These are phyloP conservation scores for Auricularia sp. DNA, from an alignment of 768 basidiomycete genomes.

Conservation along the genomic window DNA sequence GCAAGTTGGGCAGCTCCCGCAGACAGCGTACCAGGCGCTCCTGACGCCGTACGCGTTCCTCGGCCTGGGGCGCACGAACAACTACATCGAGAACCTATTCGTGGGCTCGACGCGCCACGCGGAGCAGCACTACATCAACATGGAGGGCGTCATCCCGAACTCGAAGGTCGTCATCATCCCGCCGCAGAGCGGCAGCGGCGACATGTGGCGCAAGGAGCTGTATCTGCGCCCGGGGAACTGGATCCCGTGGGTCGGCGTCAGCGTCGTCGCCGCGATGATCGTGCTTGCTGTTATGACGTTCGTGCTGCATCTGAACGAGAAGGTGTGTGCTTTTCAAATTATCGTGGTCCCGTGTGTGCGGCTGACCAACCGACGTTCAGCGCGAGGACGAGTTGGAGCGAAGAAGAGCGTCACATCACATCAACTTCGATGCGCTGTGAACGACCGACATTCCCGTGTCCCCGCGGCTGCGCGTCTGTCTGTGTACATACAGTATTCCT, in stretches of 20 bases:
- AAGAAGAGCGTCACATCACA: constrained; percentile 81
- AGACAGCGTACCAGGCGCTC: constrained; percentile 85
- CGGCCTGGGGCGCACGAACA: constrained; percentile 94
- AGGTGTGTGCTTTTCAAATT: constrained; percentile 37
- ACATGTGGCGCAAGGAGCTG: constrained; percentile 73
- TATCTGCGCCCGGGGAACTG: constrained; percentile 92
- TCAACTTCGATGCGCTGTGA: constrained; percentile 93
- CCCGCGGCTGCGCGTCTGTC: too few species aligned
- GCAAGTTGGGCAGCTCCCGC: constrained; percentile 89
- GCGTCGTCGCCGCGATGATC: constrained; percentile 62
- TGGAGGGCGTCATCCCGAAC: constrained; percentile 97
- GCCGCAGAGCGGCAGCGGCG: constrained; percentile 30
- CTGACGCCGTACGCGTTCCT: constrained; percentile 92
- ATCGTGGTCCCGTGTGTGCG: constrained; percentile 3
- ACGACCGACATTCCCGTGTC: constrained; percentile 8
- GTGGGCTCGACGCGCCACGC: constrained; percentile 81
- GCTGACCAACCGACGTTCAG: constrained; percentile 29
- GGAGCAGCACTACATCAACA: constrained; percentile 68
- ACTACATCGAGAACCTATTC: constrained; percentile 98
- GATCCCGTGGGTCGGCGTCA: constrained; percentile 95
- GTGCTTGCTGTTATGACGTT: constrained; percentile 76
- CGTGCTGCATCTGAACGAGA: constrained; percentile 83
- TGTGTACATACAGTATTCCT: too few species aligned
- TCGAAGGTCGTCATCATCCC: constrained; percentile 94
- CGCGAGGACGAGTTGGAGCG: constrained; percentile 91